These are phyloP conservation scores for Exophiala bonariae DNA, from an alignment of 2,329 filamentous ascomycete species.

Conservation along the genomic window DNA sequence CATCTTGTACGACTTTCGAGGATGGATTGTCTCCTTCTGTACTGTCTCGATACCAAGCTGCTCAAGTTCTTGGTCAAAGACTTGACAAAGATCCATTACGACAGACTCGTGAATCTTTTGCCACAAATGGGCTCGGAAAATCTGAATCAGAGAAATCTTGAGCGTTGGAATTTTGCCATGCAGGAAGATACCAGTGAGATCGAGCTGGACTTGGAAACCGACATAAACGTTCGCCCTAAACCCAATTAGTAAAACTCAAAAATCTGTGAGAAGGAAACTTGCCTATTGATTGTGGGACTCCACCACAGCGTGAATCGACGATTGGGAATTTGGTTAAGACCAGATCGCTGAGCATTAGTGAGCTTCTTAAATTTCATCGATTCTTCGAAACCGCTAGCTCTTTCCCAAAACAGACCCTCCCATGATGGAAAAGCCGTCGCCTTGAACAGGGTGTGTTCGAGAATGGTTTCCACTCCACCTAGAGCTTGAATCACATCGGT, in stretches of 20 bases:
- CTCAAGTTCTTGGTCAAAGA: conserved; percentile 96
- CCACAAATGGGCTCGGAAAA: conserved; percentile 99
- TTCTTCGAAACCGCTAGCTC: conserved; percentile 58
- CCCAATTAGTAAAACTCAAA: not conserved
- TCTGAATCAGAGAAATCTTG: conserved; percentile 97
- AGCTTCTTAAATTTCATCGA: conserved; percentile 98
- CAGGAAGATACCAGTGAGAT: conserved; percentile 97
- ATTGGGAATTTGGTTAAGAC: conserved; percentile 98
- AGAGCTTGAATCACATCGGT: conserved; percentile 96
- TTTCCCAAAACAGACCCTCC: conserved; percentile 94
- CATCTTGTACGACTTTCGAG: conserved; percentile 99
- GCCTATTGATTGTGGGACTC: conserved; percentile 36
- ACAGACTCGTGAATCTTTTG: conserved; percentile 99
- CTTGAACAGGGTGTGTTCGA: conserved; percentile 96
- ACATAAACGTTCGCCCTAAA: conserved; percentile 90
- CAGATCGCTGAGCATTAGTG: conserved; percentile 93
- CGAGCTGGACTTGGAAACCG: conserved; percentile 97
- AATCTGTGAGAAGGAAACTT: conserved; percentile 1
- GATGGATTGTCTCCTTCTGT: conserved; percentile 98
- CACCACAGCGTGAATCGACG: conserved; percentile 98
- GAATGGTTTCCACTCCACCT: conserved; percentile 94
- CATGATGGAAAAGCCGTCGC: conserved; percentile 95
- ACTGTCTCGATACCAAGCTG: conserved; percentile 95
- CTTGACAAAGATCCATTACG: conserved; percentile 98
- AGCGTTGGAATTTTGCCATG: conserved; percentile 98